These are phyloP conservation scores for Eucalyptus erythrocorys DNA, from an alignment of 345 rosid genomes.

Conservation along the genomic window DNA sequence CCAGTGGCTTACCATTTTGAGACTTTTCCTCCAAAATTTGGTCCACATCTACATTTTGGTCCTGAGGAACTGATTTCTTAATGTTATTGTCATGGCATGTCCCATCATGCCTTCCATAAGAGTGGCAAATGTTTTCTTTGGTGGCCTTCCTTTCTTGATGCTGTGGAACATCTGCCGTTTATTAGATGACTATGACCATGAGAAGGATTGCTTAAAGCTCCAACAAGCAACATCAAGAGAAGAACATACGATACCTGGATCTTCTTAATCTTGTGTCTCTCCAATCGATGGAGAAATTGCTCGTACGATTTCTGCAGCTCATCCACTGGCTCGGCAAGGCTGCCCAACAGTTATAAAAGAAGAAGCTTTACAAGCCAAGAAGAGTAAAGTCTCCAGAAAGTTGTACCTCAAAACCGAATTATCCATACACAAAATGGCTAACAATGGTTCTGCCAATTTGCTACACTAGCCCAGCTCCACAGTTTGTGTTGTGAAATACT, in stretches of 20 bases:
- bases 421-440: background rate
- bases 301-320: slow-evolving; percentile 81
- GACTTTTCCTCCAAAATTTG: background rate
- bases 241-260: slow-evolving; percentile 28
- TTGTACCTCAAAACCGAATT: background rate
- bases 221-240: background rate
- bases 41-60: background rate
- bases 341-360: slow-evolving; percentile 3
- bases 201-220: background rate
- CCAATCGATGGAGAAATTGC: slow-evolving; percentile 68
- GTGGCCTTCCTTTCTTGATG: slow-evolving; percentile 23
- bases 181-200: background rate
- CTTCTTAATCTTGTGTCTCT: slow-evolving; percentile 53
- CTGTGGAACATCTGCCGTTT: slow-evolving; percentile 7
- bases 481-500: background rate
- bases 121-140: slow-evolving; percentile 3
- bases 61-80: background rate
- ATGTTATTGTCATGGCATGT: background rate
- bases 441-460: background rate
- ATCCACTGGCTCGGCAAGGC: slow-evolving; percentile 82
- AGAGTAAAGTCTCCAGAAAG: background rate
- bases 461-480: background rate
- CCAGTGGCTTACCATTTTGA: background rate
- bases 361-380: background rate
- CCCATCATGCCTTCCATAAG: background rate